Base-by-base conservation (phyloP, 2,329 filamentous ascomycete species). In the Ceratocystis cacaofunesta region DNA sequence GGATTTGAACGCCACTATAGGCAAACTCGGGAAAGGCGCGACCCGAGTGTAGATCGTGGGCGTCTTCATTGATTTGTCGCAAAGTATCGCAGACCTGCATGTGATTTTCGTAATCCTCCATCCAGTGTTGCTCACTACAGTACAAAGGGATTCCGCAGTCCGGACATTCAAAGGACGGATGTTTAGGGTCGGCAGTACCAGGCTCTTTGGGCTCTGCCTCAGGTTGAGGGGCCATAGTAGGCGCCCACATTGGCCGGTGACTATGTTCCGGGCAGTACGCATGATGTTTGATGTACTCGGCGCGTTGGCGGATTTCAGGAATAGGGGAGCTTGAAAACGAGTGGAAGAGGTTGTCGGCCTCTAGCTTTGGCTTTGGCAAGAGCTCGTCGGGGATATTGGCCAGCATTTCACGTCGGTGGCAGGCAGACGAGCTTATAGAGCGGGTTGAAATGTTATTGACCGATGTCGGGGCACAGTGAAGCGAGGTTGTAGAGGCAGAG, bases 61-160 rank as follows among this genome's bases (percentile, higher is more conserved):
- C 94, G 72, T 99, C 94, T 77, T 99, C 94, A 70, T 99, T 99
- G 76, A 96, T 92, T 76, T 97, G 88, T 69, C 88, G 82, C 66
- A 99, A 78, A 0, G 89, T 89, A 72, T 99, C 92, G 75, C 94
- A 99, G 44, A 99, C 86, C 72, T 96, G 84, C 68, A 99, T 75
- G 75, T 99, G 94, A 19, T 86, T 82, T 75, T 97, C 92, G 72
- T 96, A 99, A 74, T 97, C 90, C 70, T 95, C 90, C 73, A 89
- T 90, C 89, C 92, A 97, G 74, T 99, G 94, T 70, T 90, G 87
- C 75, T 96, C 89, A 70, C 85, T 92, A 78, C 94, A 99, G 73
- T 94, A 95, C 5, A 96, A 86, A 0, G 95, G 92, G 52, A 97
- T 83, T 15, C 94, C 94, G 71, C 94, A 99, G 74, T 99, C 92